Evolutionary conservation across 78 protist genomes (phyloP), one percentile per base, ranked within the genome.

Genomic region (Thecamonas trahens): DNA sequence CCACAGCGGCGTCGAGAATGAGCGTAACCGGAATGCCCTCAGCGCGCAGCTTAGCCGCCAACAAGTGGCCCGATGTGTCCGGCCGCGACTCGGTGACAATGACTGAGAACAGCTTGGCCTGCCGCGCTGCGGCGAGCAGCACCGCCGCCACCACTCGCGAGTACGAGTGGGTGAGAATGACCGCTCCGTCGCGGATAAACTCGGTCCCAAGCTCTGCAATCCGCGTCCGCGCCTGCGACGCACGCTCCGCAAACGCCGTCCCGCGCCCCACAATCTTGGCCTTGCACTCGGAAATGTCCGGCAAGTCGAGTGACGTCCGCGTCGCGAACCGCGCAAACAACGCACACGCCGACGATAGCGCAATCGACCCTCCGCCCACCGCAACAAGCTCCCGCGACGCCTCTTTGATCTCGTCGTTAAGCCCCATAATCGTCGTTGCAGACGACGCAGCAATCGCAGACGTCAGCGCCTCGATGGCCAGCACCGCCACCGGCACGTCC

Each of bases 1-100:
- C 95, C 31, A 94, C 93, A 6, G 90, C 91, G 1, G 91, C 67
- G 62, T 95, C 99, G 47, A 87, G 76, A n/a, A 97, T 75, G 26
- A 95, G 44, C 38, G 71, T 78, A 26, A 81, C 93, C 20, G 90
- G 90, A 17, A 92, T 76, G 42, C 85, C 83, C 24, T 65, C 75
- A 34, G 13, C 75, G 50, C 32, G 29, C 47, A 91, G 66, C n/a
- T 24, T 39, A n/a, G n/a, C n/a, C 42, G 73, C 37, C n/a, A 15
- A 2, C 3, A 68, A 58, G 15, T 67, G 55, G 69, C 86, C 94
- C 47, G 75, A 37, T 15, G 72, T 59, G 44, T 69, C 82, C 1
- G 92, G 87, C 34, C 87, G 71, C 20, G 90, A 55, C 60, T 89
- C 90, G 22, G 91, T 80, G 3, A 87, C 86, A 26, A 77, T 26